Evolutionary conservation across 192 early-diverging fungal species (phyloP), one percentile per base, ranked within the genome.

Genomic region (Entophlyctis luteolus): DNA sequence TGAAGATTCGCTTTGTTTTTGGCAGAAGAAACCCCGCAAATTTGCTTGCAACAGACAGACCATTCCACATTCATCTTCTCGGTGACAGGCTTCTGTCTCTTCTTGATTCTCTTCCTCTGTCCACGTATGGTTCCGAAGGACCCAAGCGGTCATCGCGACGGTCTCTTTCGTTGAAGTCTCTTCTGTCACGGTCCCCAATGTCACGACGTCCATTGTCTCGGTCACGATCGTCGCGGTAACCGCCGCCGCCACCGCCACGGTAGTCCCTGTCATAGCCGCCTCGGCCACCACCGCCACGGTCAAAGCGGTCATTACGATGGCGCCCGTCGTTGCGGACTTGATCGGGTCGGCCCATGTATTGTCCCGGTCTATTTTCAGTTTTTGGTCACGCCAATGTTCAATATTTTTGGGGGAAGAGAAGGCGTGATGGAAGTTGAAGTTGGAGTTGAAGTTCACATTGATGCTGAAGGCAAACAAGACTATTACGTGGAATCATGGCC

Each of bases 301-400:
- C 65, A 35, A n/a, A n/a, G n/a, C 47, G 27, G 33, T 58, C 42
- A 55, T 70, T 72, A 72, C 59, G 29, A 48, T 62, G 35, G 35
- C 72, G 53, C 35, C 74, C 33, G 37, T 65, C 37, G 46, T 70
- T 56, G 10, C 55, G 33, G 53, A 65, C 68, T 78, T 74, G 36
- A 65, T 70, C 57, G 77, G 58, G 80, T 37, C 63, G 52, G 20
- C 87, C 87, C 87, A 89, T 86, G 62, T 89, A 89, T 69, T 82
- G 78, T 54, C 87, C 87, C 55, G 87, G 87, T n/a, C 87, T 88
- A 46, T 60, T 60, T 42, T 8, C n/a, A n/a, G n/a, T n/a, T n/a
- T n/a, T n/a, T n/a, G n/a, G n/a, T n/a, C n/a, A 20, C 1, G 55
- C 22, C 14, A 25, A 28, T 25, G 25, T 22, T 54, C 23, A 16